Evolutionary conservation across 805 yeast species (phyloP).

Genomic region (Candida anglica): DNA sequence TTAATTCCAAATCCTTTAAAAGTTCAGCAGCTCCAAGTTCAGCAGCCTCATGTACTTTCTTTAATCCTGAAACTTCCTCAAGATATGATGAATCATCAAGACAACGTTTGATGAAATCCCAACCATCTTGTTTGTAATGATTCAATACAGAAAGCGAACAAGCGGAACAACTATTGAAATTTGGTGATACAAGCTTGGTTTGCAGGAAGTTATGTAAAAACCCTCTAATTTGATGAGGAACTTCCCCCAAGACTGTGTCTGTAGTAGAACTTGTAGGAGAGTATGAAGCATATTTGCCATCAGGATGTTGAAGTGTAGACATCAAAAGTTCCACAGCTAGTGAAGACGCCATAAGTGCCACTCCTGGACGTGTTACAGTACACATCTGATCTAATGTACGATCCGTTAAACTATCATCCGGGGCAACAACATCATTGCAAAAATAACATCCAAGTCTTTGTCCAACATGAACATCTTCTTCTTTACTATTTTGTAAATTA

Average conservation of each 20-base stretch:
- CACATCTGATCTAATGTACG: conserved; percentile 97
- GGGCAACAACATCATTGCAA: conserved; percentile 95
- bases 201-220: conserved; percentile 65
- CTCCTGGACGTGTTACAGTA: conserved; percentile 97
- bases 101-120: conserved; percentile 79
- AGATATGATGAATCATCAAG: conserved; percentile 62
- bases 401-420: conserved; percentile 81
- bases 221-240: conserved; percentile 92
- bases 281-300: conserved; percentile 42
- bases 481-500: conserved; percentile 18
- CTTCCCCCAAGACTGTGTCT: conserved; percentile 54
- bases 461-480: conserved; percentile 15
- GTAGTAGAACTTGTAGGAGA: conserved; percentile 9
- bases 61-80: conserved; percentile 77
- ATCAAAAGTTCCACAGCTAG: conserved; percentile 81
- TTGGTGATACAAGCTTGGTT: conserved; percentile 64
- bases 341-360: conserved; percentile 83
- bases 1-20: conserved; percentile 19
- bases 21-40: conserved; percentile 43
- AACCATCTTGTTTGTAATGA: conserved; percentile 51
- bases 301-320: conserved; percentile 66
- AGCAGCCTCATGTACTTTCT: conserved; percentile 66
- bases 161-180: conserved; percentile 79
- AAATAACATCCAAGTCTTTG: conserved; percentile 83
- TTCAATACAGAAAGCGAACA: conserved; percentile 64